These are phyloP conservation scores for Cystofilobasidium ferigula DNA, from an alignment of 768 basidiomycete genomes.

Conservation along the genomic window DNA sequence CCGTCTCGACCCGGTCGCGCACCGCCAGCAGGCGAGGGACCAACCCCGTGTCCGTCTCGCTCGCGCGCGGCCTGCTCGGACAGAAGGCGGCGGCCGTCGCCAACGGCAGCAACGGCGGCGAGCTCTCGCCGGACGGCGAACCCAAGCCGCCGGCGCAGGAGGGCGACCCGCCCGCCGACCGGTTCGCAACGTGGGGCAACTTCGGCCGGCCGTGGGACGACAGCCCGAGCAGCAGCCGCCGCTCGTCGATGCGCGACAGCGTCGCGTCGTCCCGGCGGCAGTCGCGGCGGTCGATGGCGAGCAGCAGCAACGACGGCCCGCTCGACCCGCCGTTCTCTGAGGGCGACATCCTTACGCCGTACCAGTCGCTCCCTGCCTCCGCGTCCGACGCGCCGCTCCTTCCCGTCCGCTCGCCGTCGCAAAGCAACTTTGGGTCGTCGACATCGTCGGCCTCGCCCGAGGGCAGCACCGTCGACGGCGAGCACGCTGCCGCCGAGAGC, in stretches of 20 bases:
- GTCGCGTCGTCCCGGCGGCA: neutral
- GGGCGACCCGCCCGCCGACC: neutral
- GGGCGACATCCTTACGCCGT: conserved; percentile 9
- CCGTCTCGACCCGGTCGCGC: conserved; percentile 7
- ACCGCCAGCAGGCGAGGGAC: conserved; percentile 3
- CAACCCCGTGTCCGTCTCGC: conserved; percentile 10
- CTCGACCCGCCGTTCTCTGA: conserved; percentile 11
- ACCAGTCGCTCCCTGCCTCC: conserved; percentile 8
- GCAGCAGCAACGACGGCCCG: conserved; percentile 4
- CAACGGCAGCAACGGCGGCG: neutral
- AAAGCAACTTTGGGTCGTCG: neutral
- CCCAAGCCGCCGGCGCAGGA: neutral
- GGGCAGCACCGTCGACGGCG: neutral
- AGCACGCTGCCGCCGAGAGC: neutral
- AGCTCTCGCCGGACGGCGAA: neutral
- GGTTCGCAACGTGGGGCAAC: conserved; percentile 7
- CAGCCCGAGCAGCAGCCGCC: neutral
- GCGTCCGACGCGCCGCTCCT: conserved; percentile 2
- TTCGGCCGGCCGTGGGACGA: neutral
- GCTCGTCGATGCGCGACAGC: neutral
- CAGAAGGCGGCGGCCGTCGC: neutral
- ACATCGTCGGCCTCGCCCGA: neutral
- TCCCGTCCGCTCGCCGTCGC: neutral
- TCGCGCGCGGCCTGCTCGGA: conserved; percentile 3
- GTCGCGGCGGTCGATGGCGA: neutral